phyloP scores from a whole-genome alignment of 257 asterid species.

The Fraxinus excelsior region DNA sequence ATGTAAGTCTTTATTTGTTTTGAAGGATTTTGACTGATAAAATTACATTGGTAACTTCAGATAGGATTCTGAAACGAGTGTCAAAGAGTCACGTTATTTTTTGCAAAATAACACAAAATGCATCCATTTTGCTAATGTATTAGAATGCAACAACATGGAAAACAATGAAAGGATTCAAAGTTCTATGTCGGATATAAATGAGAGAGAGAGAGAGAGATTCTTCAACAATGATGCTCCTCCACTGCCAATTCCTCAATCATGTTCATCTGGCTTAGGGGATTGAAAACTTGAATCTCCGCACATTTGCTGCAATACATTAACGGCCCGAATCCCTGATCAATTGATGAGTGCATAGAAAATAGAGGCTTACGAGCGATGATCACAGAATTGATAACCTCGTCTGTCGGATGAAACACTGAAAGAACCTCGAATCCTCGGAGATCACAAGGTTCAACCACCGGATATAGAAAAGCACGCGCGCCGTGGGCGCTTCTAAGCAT shows the following conservation, averaged over 20 bases:
- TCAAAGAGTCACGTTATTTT: neutral
- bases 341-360: neutral
- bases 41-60: neutral
- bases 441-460: conserved; percentile 71
- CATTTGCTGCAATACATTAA: conserved; percentile 61
- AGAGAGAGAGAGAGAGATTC: neutral
- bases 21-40: no score
- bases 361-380: conserved; percentile 56
- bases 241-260: conserved; percentile 64
- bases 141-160: neutral
- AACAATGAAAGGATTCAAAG: neutral
- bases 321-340: conserved; percentile 26
- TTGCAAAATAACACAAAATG: neutral
- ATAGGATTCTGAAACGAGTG: neutral
- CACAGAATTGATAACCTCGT: conserved; percentile 90
- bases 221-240: conserved; percentile 47
- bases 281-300: conserved; percentile 60
- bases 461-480: conserved; percentile 78
- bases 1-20: no score
- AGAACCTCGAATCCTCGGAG: conserved; percentile 75
- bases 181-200: neutral
- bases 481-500: conserved; percentile 93
- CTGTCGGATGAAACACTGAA: conserved; percentile 77
- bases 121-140: neutral
- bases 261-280: conserved; percentile 49